Evolutionary conservation across 2,329 filamentous ascomycete species (phyloP).

Genomic region (Aspergillus sp.): DNA sequence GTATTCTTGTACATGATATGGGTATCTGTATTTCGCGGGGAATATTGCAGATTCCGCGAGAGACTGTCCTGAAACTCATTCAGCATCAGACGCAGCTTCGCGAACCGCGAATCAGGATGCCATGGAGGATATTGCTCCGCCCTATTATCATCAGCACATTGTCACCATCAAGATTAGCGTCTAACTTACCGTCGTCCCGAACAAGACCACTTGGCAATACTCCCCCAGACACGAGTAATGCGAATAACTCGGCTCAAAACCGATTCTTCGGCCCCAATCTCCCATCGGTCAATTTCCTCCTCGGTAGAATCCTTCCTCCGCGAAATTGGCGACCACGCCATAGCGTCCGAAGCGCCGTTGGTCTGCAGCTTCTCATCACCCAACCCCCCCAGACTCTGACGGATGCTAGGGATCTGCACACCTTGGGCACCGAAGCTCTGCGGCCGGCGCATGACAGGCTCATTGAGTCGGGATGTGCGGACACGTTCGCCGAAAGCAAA

Average conservation of each 20-base stretch:
- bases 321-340: constrained; percentile 34
- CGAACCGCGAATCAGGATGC: constrained; percentile 46
- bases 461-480: constrained; percentile 44
- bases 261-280: constrained; percentile 48
- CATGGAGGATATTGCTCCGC: constrained; percentile 47
- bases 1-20: constrained; percentile 48
- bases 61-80: constrained; percentile 46
- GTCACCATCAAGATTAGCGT: too few species aligned
- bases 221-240: constrained; percentile 50
- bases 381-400: constrained; percentile 32
- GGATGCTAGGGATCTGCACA: constrained; percentile 37
- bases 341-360: constrained; percentile 27
- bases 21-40: constrained; percentile 46
- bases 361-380: constrained; percentile 33
- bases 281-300: constrained; percentile 45
- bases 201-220: constrained; percentile 50
- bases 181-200: constrained; percentile 38
- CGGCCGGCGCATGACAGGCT: constrained; percentile 33
- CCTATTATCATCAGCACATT: constrained; percentile 19
- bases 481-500: constrained; percentile 51
- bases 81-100: constrained; percentile 40
- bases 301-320: constrained; percentile 34
- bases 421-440: constrained; percentile 36
- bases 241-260: constrained; percentile 50
- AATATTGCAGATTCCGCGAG: constrained; percentile 47